A percentile compares a stretch with the other conserved stretches of the same genome.
Evolutionary conservation across 306 rosid genomes (phyloP).

Genomic region (Delonix regia): DNA sequence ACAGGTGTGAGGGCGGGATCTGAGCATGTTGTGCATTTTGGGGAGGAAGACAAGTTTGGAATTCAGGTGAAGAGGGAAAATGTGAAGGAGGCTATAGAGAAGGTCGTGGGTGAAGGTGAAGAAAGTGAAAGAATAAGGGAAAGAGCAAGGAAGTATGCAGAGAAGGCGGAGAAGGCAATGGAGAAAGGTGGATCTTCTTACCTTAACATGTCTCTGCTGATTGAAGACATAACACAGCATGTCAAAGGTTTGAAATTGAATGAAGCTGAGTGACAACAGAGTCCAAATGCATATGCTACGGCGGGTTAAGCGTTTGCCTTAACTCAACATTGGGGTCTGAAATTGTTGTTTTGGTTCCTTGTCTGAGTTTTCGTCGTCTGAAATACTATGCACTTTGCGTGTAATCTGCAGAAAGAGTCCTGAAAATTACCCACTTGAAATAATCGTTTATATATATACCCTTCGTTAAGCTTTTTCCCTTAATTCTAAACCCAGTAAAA

Average conservation of each 20-base stretch:
- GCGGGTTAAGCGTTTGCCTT: background rate
- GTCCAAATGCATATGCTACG: background rate
- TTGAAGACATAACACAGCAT: constrained; percentile 39
- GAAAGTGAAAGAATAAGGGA: constrained; percentile 43
- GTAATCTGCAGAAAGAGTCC: constrained; percentile 34
- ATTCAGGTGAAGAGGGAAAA: constrained; percentile 41
- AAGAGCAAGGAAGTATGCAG: constrained; percentile 35
- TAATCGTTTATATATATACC: constrained; percentile 53
- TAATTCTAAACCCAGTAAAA: too few relatives aligned
- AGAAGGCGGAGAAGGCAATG: constrained; percentile 44
- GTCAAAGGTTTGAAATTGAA: constrained; percentile 7
- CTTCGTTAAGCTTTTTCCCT: too few relatives aligned
- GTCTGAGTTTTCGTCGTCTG: background rate
- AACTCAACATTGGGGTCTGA: background rate
- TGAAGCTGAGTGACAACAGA: background rate
- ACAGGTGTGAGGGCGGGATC: constrained; percentile 44
- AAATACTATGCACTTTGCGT: constrained; percentile 35
- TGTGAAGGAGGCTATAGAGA: constrained; percentile 45
- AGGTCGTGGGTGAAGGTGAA: constrained; percentile 44
- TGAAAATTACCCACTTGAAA: constrained; percentile 48
- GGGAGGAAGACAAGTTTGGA: constrained; percentile 44
- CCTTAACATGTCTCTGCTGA: constrained; percentile 27
- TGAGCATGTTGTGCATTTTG: constrained; percentile 21
- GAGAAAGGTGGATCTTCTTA: constrained; percentile 59
- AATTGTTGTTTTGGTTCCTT: background rate